phyloP scores from a whole-genome alignment of 805 yeast species.

The Starmerella ratchasimensis region DNA sequence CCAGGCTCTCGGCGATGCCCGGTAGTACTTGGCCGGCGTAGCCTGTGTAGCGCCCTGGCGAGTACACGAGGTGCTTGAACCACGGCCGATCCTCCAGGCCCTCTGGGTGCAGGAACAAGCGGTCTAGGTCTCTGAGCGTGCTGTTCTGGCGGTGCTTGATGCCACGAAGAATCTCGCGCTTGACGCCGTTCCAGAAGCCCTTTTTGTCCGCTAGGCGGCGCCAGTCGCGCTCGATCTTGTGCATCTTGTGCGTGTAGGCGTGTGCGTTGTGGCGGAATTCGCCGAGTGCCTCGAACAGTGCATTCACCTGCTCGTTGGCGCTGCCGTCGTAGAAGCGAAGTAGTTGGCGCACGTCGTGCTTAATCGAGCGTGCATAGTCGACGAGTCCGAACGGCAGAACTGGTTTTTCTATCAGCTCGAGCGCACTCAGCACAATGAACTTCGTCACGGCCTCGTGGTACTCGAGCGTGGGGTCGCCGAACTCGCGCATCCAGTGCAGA shows the following conservation, averaged over 20 bases:
- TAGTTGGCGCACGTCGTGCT: conserved; percentile 28
- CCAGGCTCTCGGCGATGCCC: conserved; percentile 41
- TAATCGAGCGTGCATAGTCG: conserved; percentile 32
- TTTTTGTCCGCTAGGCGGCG: conserved; percentile 18
- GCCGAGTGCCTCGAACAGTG: conserved; percentile 15
- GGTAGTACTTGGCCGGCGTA: conserved; percentile 48
- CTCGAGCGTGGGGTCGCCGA: conserved; percentile 49
- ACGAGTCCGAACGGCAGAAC: conserved; percentile 32
- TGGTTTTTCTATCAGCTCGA: conserved; percentile 38
- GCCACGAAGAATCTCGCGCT: conserved; percentile 28
- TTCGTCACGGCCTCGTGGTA: conserved; percentile 45
- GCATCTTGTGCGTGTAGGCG: conserved; percentile 54
- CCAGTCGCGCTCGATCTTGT: conserved; percentile 27
- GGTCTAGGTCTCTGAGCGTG: conserved; percentile 33
- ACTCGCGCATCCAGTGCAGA: conserved; percentile 51
- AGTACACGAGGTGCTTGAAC: conserved; percentile 47
- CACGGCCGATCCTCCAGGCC: conserved; percentile 41
- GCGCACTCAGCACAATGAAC: conserved; percentile 36
- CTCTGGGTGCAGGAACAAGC: conserved; percentile 33
- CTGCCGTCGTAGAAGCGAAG: conserved; percentile 22
- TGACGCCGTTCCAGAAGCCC: conserved; percentile 25
- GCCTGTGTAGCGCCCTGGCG: conserved; percentile 48
- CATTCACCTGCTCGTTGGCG: conserved; percentile 12
- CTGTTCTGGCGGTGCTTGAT: conserved; percentile 25
- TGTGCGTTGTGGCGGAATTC: conserved; percentile 25